Evolutionary conservation across 352 stramenopile genomes (phyloP).

Genomic region (Globisporangium radiosum): DNA sequence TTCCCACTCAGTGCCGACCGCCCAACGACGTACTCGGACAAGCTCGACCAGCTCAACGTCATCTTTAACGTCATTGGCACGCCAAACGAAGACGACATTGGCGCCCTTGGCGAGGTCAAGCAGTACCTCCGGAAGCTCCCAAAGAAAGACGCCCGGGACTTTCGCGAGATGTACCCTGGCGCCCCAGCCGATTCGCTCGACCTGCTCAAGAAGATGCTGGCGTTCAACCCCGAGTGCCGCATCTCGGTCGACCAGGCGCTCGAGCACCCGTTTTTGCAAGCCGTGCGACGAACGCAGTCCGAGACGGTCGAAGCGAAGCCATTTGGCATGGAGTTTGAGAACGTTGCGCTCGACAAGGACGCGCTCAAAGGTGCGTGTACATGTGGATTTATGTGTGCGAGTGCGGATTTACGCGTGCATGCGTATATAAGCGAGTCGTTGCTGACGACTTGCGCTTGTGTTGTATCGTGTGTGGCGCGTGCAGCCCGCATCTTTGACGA

Average conservation of each 20-base stretch:
- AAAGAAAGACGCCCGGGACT: conserved; percentile 71
- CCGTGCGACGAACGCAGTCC: conserved; percentile 64
- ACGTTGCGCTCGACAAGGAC: conserved; percentile 78
- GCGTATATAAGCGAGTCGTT: background rate
- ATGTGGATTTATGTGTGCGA: background rate
- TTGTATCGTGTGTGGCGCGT: conserved; percentile 1
- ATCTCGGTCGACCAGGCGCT: conserved; percentile 85
- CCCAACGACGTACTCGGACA: conserved; percentile 82
- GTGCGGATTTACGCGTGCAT: background rate
- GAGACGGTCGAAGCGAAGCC: conserved; percentile 68
- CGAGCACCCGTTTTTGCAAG: conserved; percentile 76
- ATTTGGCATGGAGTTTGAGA: conserved; percentile 89
- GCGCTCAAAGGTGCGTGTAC: conserved; percentile 66
- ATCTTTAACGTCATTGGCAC: conserved; percentile 96
- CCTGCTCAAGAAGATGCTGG: conserved; percentile 81
- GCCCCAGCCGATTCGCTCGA: conserved; percentile 75
- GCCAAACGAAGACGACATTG: conserved; percentile 87
- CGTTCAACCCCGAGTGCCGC: conserved; percentile 73
- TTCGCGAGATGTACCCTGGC: conserved; percentile 82
- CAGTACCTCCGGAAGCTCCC: conserved; percentile 83
- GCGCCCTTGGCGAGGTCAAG: conserved; percentile 72
- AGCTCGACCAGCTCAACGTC: conserved; percentile 91
- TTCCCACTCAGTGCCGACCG: conserved; percentile 80
- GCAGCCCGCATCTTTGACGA: conserved; percentile 83
- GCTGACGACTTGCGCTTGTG: conserved; percentile 3